Conservation (phyloP, 441 rosid genomes). For the Oxalis stricta region DNA sequence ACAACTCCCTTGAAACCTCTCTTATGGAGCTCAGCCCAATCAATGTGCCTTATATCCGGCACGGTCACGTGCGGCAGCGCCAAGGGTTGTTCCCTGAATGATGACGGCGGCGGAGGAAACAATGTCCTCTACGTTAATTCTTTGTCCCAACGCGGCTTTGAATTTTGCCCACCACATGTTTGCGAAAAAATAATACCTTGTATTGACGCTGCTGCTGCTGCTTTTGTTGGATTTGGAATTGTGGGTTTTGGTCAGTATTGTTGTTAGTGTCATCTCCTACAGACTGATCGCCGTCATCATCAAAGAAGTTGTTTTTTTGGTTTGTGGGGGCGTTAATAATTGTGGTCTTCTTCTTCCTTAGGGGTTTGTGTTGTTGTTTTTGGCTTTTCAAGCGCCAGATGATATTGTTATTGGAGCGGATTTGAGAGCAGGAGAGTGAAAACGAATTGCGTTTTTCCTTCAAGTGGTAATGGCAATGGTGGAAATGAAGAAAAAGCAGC, state of each 20-base stretch:
- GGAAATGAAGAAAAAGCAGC: slow-evolving; percentile 16
- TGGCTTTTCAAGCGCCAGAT: slow-evolving; percentile 20
- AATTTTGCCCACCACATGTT: slow-evolving; percentile 94
- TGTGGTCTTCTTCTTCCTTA: slow-evolving; percentile 11
- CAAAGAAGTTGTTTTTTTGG: slow-evolving; percentile 15
- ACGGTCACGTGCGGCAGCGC: slow-evolving; percentile 69
- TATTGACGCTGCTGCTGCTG: not conserved
- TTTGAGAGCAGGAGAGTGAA: slow-evolving; percentile 15
- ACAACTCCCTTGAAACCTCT: slow-evolving; percentile 88
- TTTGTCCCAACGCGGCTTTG: slow-evolving; percentile 85
- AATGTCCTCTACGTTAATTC: slow-evolving; percentile 73
- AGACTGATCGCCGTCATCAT: slow-evolving; percentile 30
- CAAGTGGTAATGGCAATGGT: slow-evolving; percentile 8
- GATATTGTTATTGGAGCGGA: slow-evolving; percentile 14
- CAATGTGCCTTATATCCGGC: slow-evolving; percentile 56
- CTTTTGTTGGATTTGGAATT: slow-evolving; percentile 14
- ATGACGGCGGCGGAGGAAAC: slow-evolving; percentile 48
- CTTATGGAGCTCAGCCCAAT: slow-evolving; percentile 67
- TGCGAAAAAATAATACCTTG: slow-evolving; percentile 30
- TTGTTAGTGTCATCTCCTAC: no score
- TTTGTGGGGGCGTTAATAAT: slow-evolving; percentile 8
- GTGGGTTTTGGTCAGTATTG: slow-evolving; percentile 13
- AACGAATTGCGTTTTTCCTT: slow-evolving; percentile 11
- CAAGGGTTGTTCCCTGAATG: slow-evolving; percentile 46
- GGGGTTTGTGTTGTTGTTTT: slow-evolving; percentile 22